Percentiles rank a stretch among this genome's conserved stretches.
Conservation (phyloP, 2,329 filamentous ascomycete genomes). For the Fusarium goolgardi region DNA sequence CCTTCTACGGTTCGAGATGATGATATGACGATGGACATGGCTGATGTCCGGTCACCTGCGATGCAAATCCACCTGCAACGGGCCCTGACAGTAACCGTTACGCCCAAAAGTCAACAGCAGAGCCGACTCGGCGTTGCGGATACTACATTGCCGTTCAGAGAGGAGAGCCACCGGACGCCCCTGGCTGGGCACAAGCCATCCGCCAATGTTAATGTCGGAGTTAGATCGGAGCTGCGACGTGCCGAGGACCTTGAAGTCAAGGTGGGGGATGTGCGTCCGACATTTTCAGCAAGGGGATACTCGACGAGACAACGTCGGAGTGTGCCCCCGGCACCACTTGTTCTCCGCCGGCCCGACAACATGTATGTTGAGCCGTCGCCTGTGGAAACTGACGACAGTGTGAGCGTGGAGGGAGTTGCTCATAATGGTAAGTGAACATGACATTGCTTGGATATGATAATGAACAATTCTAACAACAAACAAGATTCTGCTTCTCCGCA, state of each 20-base stretch:
- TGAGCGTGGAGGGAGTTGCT: slow-evolving; percentile 58
- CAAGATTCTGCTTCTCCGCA: slow-evolving; percentile 17
- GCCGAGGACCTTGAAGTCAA: slow-evolving; percentile 45
- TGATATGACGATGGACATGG: slow-evolving; percentile 56
- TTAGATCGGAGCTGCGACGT: slow-evolving; percentile 20
- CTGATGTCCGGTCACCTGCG: slow-evolving; percentile 63
- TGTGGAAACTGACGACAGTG: slow-evolving; percentile 62
- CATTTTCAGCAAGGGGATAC: slow-evolving; percentile 66
- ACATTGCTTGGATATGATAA: slow-evolving; percentile 4
- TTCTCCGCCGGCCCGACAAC: slow-evolving; percentile 59
- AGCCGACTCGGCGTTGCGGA: slow-evolving; percentile 33
- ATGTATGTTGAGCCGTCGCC: slow-evolving; percentile 63
- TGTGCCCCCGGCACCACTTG: slow-evolving; percentile 67
- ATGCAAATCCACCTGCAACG: slow-evolving; percentile 58
- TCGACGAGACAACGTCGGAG: slow-evolving; percentile 61
- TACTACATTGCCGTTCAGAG: slow-evolving; percentile 30
- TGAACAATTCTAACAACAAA: slow-evolving; percentile 23
- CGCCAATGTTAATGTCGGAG: slow-evolving; percentile 20
- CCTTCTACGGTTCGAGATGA: slow-evolving; percentile 54
- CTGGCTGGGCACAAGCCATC: slow-evolving; percentile 60
- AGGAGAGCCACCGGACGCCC: slow-evolving; percentile 52
- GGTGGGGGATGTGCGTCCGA: slow-evolving; percentile 68
- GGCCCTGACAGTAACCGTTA: slow-evolving; percentile 53
- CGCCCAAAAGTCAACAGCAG: slow-evolving; percentile 28
- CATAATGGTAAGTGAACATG: slow-evolving; percentile 21